Conservation (phyloP, 495 filamentous ascomycete species). For the Aspergillus indologenus region DNA sequence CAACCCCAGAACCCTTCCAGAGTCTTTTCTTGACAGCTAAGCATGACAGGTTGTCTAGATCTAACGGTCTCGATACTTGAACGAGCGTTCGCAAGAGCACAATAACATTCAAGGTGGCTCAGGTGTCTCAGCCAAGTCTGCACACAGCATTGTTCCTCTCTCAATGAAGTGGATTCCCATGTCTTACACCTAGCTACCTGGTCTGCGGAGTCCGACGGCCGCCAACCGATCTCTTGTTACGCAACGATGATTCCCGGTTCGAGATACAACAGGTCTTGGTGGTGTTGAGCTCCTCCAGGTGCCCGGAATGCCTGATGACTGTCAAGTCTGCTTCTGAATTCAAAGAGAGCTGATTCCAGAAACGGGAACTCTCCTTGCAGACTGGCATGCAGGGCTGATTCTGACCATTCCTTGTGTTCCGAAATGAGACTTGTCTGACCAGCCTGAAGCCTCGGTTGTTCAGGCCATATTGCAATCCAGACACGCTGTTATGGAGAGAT, state of each 20-base stretch:
- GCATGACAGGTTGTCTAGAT: background rate
- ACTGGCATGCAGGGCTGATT: background rate
- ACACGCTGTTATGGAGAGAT: background rate
- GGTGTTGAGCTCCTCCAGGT: too few species aligned
- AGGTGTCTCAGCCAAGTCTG: background rate
- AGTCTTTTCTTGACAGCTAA: constrained; percentile 2
- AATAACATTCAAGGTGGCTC: background rate
- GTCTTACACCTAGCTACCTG: background rate
- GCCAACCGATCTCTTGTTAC: too few species aligned
- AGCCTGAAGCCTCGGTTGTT: background rate
- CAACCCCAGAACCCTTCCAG: constrained; percentile 1
- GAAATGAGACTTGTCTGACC: background rate
- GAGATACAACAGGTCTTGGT: background rate
- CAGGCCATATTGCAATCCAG: background rate
- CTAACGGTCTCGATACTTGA: background rate
- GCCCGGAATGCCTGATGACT: background rate
- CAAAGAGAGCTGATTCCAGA: background rate
- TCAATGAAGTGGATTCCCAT: background rate
- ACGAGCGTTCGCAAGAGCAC: background rate
- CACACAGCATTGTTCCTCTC: background rate
- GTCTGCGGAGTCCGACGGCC: background rate
- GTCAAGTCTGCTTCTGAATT: background rate
- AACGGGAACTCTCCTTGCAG: background rate
- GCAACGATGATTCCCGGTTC: background rate
- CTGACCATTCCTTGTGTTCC: background rate